These are phyloP conservation scores for Alternaria incomplexa DNA, from an alignment of 2,329 filamentous ascomycete genomes.

Conservation along the genomic window DNA sequence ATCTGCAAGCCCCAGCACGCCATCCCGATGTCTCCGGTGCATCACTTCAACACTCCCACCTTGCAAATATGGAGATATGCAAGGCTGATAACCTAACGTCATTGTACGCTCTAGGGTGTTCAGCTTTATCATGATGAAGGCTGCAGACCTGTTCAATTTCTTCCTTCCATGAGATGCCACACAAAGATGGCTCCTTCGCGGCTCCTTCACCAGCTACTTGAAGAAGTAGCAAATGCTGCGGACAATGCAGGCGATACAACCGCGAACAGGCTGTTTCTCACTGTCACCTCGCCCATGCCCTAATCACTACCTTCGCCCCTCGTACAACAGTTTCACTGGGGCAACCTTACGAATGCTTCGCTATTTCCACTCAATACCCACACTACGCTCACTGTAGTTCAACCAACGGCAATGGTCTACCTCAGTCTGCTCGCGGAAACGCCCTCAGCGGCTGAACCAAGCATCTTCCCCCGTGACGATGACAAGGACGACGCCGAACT, in stretches of 20 bases:
- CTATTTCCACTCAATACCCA: not conserved
- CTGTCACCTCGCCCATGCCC: not conserved
- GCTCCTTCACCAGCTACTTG: not conserved
- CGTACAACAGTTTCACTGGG: not conserved
- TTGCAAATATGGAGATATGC: not conserved
- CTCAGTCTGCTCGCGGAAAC: not conserved
- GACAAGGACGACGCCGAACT: not conserved
- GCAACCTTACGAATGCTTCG: not conserved
- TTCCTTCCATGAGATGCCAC: not conserved
- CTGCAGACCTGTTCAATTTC: not conserved
- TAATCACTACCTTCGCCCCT: not conserved
- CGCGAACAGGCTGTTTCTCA: not conserved
- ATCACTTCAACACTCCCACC: not conserved
- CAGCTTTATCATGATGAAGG: not conserved
- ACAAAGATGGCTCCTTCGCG: not conserved
- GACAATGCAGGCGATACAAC: not conserved
- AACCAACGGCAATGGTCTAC: not conserved
- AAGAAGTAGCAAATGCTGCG: not conserved
- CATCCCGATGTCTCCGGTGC: constrained; percentile 9
- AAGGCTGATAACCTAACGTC: too few species aligned
- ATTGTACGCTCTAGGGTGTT: too few species aligned
- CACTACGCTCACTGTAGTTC: not conserved
- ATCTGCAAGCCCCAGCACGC: not conserved
- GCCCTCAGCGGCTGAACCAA: not conserved
- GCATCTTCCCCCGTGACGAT: not conserved